A percentile compares a stretch with the other conserved stretches of the same genome.
Conservation (phyloP, 2,329 filamentous ascomycete species). For the Calonectria naviculata region DNA sequence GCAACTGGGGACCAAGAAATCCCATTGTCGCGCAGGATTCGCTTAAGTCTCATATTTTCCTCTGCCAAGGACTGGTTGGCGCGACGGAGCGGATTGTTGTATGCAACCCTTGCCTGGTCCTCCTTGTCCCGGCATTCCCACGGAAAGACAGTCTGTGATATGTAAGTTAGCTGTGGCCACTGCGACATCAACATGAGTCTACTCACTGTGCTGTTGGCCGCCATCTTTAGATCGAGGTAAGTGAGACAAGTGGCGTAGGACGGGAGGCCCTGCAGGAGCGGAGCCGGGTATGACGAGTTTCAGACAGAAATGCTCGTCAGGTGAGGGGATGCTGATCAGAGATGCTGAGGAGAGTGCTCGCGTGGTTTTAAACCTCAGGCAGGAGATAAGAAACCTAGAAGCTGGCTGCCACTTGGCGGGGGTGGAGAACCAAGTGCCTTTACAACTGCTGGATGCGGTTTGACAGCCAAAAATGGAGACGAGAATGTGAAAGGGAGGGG, state of each 20-base stretch:
- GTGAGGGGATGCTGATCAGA: neutral
- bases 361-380: neutral
- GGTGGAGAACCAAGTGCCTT: slow-evolving; percentile 2
- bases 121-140: slow-evolving; percentile 65
- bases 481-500: neutral
- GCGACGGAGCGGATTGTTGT: slow-evolving; percentile 60
- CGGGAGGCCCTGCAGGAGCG: slow-evolving; percentile 11
- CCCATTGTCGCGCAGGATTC: slow-evolving; percentile 62
- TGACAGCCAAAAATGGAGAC: neutral
- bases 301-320: neutral
- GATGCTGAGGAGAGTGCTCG: slow-evolving; percentile 2
- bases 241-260: slow-evolving; percentile 17
- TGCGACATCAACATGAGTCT: neutral
- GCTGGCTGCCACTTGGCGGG: neutral
- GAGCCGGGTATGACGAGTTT: slow-evolving; percentile 5
- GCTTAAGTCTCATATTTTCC: slow-evolving; percentile 63
- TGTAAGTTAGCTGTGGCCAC: slow-evolving; percentile 18
- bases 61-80: slow-evolving; percentile 58
- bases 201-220: slow-evolving; percentile 35
- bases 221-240: slow-evolving; percentile 26
- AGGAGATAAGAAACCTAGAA: slow-evolving; percentile 17
- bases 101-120: slow-evolving; percentile 60
- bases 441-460: neutral
- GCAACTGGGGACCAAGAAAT: slow-evolving; percentile 60
- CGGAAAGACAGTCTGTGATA: slow-evolving; percentile 48